Evolutionary conservation across 768 basidiomycete species (phyloP).

Genomic region (Xerocomus brunneocitrinus): DNA sequence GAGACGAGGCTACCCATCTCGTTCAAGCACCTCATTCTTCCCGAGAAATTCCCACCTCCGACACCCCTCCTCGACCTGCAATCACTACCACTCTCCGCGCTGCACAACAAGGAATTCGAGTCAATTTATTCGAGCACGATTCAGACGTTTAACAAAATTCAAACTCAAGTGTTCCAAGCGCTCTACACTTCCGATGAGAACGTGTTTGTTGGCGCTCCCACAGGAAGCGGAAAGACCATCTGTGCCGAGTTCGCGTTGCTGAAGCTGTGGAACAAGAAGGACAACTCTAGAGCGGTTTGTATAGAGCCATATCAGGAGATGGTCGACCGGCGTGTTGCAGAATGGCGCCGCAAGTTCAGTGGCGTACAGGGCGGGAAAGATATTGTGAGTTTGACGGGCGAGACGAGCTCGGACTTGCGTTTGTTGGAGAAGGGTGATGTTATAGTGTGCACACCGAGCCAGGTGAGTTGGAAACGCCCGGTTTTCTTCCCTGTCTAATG

Average conservation of each 20-base stretch:
- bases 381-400: constrained; percentile 90
- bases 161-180: constrained; percentile 98
- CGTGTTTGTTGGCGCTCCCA: constrained; percentile 93
- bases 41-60: constrained; percentile 92
- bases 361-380: constrained; percentile 87
- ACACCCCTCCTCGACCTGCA: constrained; percentile 94
- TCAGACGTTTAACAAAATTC: constrained; percentile 94
- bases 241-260: constrained; percentile 95
- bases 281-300: constrained; percentile 83
- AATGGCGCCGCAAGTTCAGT: constrained; percentile 86
- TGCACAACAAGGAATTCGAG: constrained; percentile 93
- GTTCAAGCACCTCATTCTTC: constrained; percentile 96
- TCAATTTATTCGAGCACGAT: constrained; percentile 77
- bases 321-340: constrained; percentile 85
- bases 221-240: constrained; percentile 95
- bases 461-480: constrained; percentile 44
- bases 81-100: constrained; percentile 78
- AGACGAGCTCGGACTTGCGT: constrained; percentile 87
- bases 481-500: not conserved
- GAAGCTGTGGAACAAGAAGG: constrained; percentile 88
- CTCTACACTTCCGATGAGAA: constrained; percentile 96
- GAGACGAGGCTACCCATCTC: constrained; percentile 94
- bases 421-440: constrained; percentile 88
- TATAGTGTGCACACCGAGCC: constrained; percentile 88
- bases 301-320: constrained; percentile 97